Evolutionary conservation across 164 flowering plant species (phyloP).

Genomic region (Echeveria elegans): DNA sequence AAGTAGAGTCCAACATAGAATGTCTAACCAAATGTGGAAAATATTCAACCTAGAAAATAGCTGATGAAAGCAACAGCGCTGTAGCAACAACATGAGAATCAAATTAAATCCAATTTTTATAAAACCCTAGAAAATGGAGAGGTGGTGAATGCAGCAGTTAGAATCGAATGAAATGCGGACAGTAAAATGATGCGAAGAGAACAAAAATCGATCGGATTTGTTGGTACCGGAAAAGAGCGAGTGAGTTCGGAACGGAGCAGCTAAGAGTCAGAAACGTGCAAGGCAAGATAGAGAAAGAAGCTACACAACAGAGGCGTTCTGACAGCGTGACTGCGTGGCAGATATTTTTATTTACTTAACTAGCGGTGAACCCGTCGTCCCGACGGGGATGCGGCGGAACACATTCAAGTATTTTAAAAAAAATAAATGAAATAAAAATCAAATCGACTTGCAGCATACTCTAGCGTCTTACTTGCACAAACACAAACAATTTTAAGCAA

Average conservation of each 20-base stretch:
- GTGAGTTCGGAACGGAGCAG: neutral
- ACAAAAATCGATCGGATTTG: neutral
- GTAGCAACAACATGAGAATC: neutral
- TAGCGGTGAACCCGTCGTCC: too few relatives aligned
- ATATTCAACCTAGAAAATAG: neutral
- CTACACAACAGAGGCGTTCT: neutral
- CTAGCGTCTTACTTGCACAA: too few relatives aligned
- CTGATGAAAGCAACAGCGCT: slow-evolving; percentile 7
- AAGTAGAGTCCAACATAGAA: slow-evolving; percentile 19
- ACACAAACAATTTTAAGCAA: too few relatives aligned
- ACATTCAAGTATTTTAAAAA: too few relatives aligned
- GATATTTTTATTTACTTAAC: too few relatives aligned
- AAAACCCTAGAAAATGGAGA: neutral
- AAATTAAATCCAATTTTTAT: neutral
- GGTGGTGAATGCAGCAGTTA: neutral
- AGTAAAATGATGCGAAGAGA: neutral
- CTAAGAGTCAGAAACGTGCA: neutral
- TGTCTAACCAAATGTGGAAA: slow-evolving; percentile 17
- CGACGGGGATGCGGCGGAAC: too few relatives aligned
- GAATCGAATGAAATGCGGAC: neutral
- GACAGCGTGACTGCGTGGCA: neutral
- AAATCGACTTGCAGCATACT: too few relatives aligned
- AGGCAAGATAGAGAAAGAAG: neutral
- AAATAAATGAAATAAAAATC: too few relatives aligned
- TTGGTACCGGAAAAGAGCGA: slow-evolving; percentile 1